phyloP scores from a whole-genome alignment of 2,329 filamentous ascomycete genomes.

The Aspergillus viridinutans region DNA sequence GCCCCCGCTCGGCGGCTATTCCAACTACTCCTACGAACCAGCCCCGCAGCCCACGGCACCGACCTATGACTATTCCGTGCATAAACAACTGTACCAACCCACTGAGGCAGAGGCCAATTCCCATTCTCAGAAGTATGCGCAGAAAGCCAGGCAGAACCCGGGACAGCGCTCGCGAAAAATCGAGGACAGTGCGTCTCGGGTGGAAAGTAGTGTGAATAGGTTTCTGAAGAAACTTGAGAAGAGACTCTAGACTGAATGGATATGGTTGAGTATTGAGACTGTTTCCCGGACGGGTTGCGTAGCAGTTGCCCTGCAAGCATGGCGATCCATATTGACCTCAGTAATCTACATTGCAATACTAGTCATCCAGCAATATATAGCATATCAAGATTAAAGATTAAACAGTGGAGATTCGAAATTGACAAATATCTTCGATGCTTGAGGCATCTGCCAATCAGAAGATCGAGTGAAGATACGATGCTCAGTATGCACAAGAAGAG shows the following conservation, averaged over 20 bases:
- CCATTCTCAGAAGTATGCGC: conserved; percentile 33
- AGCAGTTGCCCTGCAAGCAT: background rate
- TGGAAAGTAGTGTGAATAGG: conserved; percentile 42
- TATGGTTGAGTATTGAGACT: background rate
- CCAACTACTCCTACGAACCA: conserved; percentile 41
- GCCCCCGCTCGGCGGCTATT: conserved; percentile 35
- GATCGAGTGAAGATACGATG: background rate
- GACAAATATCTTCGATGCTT: background rate
- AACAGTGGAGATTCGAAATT: too few relatives aligned
- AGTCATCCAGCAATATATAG: background rate
- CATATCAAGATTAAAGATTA: background rate
- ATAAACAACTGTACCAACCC: conserved; percentile 45
- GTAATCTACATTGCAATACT: background rate
- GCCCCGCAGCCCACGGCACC: conserved; percentile 15
- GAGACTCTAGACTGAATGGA: conserved; percentile 19
- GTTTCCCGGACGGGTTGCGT: background rate
- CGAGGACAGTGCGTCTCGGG: conserved; percentile 34
- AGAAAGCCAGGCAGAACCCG: conserved; percentile 30
- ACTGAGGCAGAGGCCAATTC: conserved; percentile 40
- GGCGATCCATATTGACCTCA: background rate
- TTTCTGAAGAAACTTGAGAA: conserved; percentile 46
- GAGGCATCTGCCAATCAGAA: background rate
- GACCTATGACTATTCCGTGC: conserved; percentile 40
- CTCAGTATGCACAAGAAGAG: background rate
- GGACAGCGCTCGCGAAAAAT: conserved; percentile 32